Base-by-base conservation (phyloP, 192 early-diverging fungal genomes). In the Backusella westeae region DNA sequence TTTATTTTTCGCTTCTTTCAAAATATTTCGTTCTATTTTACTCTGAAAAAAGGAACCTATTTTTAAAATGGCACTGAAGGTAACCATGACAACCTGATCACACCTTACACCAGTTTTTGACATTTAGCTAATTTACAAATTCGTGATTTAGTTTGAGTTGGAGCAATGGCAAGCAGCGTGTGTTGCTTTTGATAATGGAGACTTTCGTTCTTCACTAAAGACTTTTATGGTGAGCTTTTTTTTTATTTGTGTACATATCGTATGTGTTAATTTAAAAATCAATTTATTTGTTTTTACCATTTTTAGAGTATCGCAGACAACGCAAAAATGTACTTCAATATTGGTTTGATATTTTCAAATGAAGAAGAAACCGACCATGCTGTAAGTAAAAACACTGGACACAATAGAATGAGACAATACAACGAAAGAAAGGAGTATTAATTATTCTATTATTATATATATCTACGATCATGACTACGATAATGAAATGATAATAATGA, bases 271-370 rank as follows among this genome's bases (percentile, higher is more conserved):
- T 81, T 69, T 68, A 42, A 85, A 32, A 32, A 34, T 21, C 67
- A 8, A 26, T 32, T 46, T 67, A 34, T 23, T 38, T 34, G 38
- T 23, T 23, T 26, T 41, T 21, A 39, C 23, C 52, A 44, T 39
- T 65, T 70, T 75, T 84, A 92, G 90, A 81, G 82, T 35, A 91
- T 99, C 73, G 96, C 96, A 42, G 94, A 97, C 79, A 92, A 90
- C 19, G 91, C 96, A 44, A 97, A 96, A 84, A 96, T 98, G 67
- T 95, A 96, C 82, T 99, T 98, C 84, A 99, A 98, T 83, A 95
- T 98, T 80, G 96, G 93, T 7, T 90, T 96, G 74, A 88, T 93
- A 49, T 89, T 90, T 67, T 87, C 94, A 4, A 92, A 91, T 32
- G 73, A 94, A 46, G 89, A 89, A 19, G 88, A 96, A 72, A 86